Base-by-base conservation (phyloP, 441 rosid species). In the Populus trichocarpa region DNA sequence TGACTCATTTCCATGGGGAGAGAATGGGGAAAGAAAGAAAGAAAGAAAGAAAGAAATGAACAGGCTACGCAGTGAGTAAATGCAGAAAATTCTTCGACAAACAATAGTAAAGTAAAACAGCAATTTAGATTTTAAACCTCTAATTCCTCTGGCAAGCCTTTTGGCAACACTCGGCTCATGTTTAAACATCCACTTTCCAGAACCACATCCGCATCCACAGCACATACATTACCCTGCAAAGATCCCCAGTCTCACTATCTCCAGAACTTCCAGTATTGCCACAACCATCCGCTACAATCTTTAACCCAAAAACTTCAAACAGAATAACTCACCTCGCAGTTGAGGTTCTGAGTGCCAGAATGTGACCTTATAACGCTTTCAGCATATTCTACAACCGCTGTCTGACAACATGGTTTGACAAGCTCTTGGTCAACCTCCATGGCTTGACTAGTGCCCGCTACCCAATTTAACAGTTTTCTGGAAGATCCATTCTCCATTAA, bases 291-390 rank as follows among this genome's bases (percentile, higher is more conserved):
- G 65, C 78, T 53, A 81, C 84, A 79, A 83, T 72, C 78, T 73
- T 78, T 77, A 81, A 75, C 82, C 83, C 84, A 81, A 81, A 83
- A 75, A 77, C 84, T 79, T 80, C 82, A 79, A 82, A 77, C 86
- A 86, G 80, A 78, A 76, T 81, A 83, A 86, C 93, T 88, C 82
- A 89, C 93, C 88, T 86, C 83, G 71, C 73, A 82, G 69, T 86
- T 83, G 82, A 81, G 85, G 87, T 84, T 86, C 87, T 65, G 84
- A 74, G 80, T 50, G 40, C 83, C 77, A 50, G 90, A 82, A 83
- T 76, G 83, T 68, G 85, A 67, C 74, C 80, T 75, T 70, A 78
- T 83, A 71, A 77, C 83, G 75, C 76, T 77, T 42, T 80, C 85
- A 75, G 83, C 71, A 80, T 77, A 77, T 80, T 83, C 87, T 30